Evolutionary conservation across 257 asterid genomes (phyloP).

Genomic region (Solanum tarapatanum): DNA sequence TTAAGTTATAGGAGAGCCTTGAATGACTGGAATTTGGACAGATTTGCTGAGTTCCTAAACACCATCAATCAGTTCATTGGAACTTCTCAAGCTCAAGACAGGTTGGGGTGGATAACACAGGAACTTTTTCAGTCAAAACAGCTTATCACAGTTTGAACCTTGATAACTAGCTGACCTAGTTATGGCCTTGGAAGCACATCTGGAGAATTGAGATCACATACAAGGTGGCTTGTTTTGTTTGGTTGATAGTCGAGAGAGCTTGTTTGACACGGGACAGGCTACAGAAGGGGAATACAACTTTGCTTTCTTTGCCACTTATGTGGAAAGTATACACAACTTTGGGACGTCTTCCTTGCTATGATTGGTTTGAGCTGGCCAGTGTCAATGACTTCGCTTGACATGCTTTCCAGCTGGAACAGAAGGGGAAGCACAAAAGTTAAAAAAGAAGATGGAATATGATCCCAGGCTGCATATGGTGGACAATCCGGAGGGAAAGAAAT

Average conservation of each 20-base stretch:
- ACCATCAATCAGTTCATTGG: neutral
- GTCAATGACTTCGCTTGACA: neutral
- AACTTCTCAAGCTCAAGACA: neutral
- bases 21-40: neutral
- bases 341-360: neutral
- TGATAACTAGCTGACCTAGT: neutral
- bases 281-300: neutral
- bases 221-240: neutral
- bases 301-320: neutral
- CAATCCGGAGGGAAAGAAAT: neutral
- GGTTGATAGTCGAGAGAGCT: neutral
- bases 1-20: neutral
- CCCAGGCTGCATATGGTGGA: neutral
- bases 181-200: neutral
- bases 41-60: neutral
- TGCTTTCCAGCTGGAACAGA: neutral
- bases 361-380: neutral
- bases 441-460: neutral
- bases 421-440: neutral
- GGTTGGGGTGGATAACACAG: neutral
- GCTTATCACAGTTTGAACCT: neutral
- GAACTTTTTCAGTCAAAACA: neutral
- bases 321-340: neutral
- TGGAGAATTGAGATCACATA: neutral
- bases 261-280: neutral